Evolutionary conservation across 345 rosid species (phyloP).

Genomic region (Nephelium lappaceum): DNA sequence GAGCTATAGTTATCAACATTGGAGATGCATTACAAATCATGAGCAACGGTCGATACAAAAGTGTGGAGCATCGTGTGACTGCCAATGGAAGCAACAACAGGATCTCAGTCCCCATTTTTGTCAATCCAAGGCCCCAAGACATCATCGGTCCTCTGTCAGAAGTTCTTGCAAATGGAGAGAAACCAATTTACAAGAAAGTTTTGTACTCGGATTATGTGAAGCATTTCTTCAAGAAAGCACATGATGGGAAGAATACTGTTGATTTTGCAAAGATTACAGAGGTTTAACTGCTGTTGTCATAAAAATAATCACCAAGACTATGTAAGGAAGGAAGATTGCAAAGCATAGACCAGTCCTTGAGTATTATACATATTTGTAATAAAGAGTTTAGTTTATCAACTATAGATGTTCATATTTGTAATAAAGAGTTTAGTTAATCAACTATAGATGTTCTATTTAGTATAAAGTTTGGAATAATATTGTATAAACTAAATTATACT

Average conservation of each 20-base stretch:
- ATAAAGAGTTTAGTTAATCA: no score
- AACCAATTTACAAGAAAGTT: slow-evolving; percentile 28
- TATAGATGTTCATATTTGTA: no score
- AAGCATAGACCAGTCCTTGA: no score
- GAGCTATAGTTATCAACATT: slow-evolving; percentile 27
- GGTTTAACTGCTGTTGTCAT: no score
- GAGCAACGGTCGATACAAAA: slow-evolving; percentile 33
- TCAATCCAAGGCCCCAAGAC: slow-evolving; percentile 23
- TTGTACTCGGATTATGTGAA: slow-evolving; percentile 36
- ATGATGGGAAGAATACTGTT: slow-evolving; percentile 39
- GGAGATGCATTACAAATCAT: slow-evolving; percentile 36
- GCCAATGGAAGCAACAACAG: slow-evolving; percentile 23
- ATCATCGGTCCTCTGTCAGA: slow-evolving; percentile 28
- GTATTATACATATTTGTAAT: no score
- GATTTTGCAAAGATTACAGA: slow-evolving; percentile 23
- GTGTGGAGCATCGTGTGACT: slow-evolving; percentile 29
- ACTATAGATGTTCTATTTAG: no score
- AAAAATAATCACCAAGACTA: no score
- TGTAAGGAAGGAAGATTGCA: no score
- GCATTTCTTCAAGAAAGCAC: slow-evolving; percentile 41
- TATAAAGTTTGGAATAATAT: no score
- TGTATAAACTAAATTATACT: no score
- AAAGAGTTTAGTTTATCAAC: no score
- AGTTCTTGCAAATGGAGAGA: slow-evolving; percentile 22
- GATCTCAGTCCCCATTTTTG: slow-evolving; percentile 33